Base-by-base conservation (phyloP, 805 yeast genomes). In the Myxozyma udenii region DNA sequence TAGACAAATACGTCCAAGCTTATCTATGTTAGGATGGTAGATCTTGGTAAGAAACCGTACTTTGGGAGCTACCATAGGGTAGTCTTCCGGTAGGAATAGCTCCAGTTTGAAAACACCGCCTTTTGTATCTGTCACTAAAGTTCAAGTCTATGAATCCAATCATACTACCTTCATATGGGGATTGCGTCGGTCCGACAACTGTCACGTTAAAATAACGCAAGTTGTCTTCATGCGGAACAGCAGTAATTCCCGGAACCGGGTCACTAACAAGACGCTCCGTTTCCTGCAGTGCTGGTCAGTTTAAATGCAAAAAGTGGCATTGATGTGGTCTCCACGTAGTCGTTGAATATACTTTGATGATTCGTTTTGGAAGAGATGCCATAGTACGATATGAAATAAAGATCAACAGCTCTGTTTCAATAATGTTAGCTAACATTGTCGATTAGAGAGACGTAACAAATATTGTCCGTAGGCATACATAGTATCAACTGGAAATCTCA, bases 171-270 rank as follows among this genome's bases (percentile, higher is more conserved):
- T 91, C 96, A 66, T 91, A 93, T 1, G 98, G 98, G 1, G 95
- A 86, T 47, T 85, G 84, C 26, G 78, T 74, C 7, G 98, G 98
- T 0, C 98, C 98, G 53, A 87, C 88, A 55, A 93, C 84, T 1
- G 87, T 80, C 23, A 93, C 98, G 59, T 88, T 87, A 64, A 93
- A 93, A 68, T 91, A 88, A 61, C 98, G 80, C 59, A 93, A 74
- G 68, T 93, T 93, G 58, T 90, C 96, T 51, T 91, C 98, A 53
- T 87, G 95, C 4, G 99, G 98, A 25, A 75, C 78, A 1, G 98
- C 98, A 0, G 84, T 78, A 62, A 93, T 93, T 1, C 98, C 98
- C 3, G 96, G 95, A 1, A 91, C 98, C 1, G 98, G 98, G 63
- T 93, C 99, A 35, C 88, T 83, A 22, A 84, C 84, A 37, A 93